Conservation (phyloP, 202 grass and related monocot genomes). For the Panicum virgatum region DNA sequence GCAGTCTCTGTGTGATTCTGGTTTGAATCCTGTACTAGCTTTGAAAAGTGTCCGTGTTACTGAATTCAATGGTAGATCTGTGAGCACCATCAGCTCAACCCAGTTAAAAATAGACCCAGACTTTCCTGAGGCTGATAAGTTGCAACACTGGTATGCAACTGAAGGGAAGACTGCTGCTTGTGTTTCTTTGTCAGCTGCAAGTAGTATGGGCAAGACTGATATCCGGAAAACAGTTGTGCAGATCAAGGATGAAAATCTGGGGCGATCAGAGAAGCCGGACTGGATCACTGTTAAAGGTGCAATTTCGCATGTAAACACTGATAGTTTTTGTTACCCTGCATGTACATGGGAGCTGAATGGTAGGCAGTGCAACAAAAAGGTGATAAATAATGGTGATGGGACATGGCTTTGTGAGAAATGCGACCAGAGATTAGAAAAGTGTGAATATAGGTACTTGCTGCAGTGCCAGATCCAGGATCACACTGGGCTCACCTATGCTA, state of each 20-base stretch:
- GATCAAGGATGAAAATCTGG: constrained; percentile 84
- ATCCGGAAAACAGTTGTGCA: constrained; percentile 61
- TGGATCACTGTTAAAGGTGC: constrained; percentile 71
- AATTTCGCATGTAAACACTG: constrained; percentile 49
- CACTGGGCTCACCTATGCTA: constrained; percentile 64
- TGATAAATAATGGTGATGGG: constrained; percentile 85
- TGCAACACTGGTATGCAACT: constrained; percentile 77
- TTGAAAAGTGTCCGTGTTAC: constrained; percentile 61
- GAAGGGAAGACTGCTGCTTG: constrained; percentile 65
- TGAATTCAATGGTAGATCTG: constrained; percentile 68
- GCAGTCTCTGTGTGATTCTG: constrained; percentile 79
- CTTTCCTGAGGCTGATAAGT: constrained; percentile 56
- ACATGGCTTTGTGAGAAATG: constrained; percentile 84
- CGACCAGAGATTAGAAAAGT: constrained; percentile 44
- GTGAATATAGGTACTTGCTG: constrained; percentile 83
- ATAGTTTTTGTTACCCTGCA: constrained; percentile 80
- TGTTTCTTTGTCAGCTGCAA: constrained; percentile 55
- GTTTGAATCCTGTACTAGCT: constrained; percentile 69
- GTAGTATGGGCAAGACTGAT: constrained; percentile 52
- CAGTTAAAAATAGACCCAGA: constrained; percentile 80
- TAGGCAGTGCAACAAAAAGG: constrained; percentile 78
- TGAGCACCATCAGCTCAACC: constrained; percentile 47
- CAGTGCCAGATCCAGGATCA: constrained; percentile 80
- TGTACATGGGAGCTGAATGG: constrained; percentile 51
- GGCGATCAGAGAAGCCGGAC: constrained; percentile 61